Conservation (phyloP, 2,329 filamentous ascomycete species). For the Botrytis fragariae region DNA sequence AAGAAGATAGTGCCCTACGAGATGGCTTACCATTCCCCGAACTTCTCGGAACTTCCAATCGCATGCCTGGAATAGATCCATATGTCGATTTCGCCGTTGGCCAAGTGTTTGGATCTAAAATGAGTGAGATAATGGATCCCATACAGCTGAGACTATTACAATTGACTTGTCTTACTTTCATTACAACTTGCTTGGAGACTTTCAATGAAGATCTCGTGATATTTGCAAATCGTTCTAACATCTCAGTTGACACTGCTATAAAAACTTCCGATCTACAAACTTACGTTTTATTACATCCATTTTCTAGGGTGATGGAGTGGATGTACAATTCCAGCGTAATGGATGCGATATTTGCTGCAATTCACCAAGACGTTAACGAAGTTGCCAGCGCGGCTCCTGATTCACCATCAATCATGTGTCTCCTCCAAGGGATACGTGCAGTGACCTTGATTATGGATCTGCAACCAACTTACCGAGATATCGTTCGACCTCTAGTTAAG, state of each 20-base stretch:
- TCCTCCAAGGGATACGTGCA: conserved; percentile 78
- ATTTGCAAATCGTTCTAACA: conserved; percentile 74
- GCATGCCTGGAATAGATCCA: conserved; percentile 82
- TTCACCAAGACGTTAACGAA: conserved; percentile 72
- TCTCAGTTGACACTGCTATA: conserved; percentile 73
- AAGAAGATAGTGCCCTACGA: conserved; percentile 59
- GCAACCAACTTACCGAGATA: conserved; percentile 86
- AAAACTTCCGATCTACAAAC: conserved; percentile 69
- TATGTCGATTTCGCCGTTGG: conserved; percentile 92
- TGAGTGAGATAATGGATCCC: conserved; percentile 58
- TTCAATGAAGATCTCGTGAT: conserved; percentile 95
- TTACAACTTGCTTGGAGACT: conserved; percentile 70
- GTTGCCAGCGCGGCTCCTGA: conserved; percentile 71
- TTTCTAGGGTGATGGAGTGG: conserved; percentile 95
- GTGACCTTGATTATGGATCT: conserved; percentile 80
- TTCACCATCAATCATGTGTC: conserved; percentile 76
- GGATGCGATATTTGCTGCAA: conserved; percentile 70
- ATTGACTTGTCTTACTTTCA: conserved; percentile 80
- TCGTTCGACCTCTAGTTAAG: conserved; percentile 78
- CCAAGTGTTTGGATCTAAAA: conserved; percentile 64
- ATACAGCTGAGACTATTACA: conserved; percentile 71
- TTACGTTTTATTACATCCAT: conserved; percentile 88
- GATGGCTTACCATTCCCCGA: conserved; percentile 86
- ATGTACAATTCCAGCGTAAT: conserved; percentile 92
- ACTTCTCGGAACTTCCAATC: conserved; percentile 71